These are phyloP conservation scores for Ogataea nitratoaversa DNA, from an alignment of 805 yeast species.

Conservation along the genomic window DNA sequence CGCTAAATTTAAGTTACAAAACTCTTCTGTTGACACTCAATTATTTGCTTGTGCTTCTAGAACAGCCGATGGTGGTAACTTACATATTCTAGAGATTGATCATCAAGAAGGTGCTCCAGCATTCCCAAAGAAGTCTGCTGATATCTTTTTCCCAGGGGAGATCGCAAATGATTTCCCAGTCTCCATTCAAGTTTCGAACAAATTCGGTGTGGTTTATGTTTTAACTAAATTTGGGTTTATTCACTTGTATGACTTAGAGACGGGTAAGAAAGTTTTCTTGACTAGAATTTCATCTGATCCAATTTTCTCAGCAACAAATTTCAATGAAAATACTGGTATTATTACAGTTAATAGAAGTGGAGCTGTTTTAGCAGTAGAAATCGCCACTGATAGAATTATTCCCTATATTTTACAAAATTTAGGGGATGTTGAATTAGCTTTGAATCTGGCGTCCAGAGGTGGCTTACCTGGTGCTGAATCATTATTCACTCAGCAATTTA, in stretches of 20 bases:
- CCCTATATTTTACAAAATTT: conserved; percentile 86
- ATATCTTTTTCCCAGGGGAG: conserved; percentile 95
- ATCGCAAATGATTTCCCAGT: conserved; percentile 96
- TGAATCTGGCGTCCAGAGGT: conserved; percentile 88
- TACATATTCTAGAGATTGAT: conserved; percentile 94
- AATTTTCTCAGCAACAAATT: conserved; percentile 82
- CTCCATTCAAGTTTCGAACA: conserved; percentile 77
- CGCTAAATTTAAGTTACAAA: conserved; percentile 69
- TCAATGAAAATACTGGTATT: conserved; percentile 73
- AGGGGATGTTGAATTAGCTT: conserved; percentile 81
- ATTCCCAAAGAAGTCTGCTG: conserved; percentile 84
- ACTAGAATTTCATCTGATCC: conserved; percentile 96
- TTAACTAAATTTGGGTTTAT: conserved; percentile 96
- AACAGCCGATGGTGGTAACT: conserved; percentile 74
- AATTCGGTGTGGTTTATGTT: conserved; percentile 82
- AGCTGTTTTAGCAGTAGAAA: conserved; percentile 89
- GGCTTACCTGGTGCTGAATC: conserved; percentile 97
- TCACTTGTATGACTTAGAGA: conserved; percentile 89
- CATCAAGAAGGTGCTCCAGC: conserved; percentile 82
- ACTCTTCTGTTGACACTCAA: conserved; percentile 73
- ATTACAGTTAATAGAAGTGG: conserved; percentile 93
- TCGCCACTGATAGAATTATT: conserved; percentile 77
- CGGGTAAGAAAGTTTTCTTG: conserved; percentile 88
- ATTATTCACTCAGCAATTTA: conserved; percentile 87
- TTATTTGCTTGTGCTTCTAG: conserved; percentile 92